A percentile compares a stretch with the other conserved stretches of the same genome.
Conservation (phyloP, 352 stramenopile species). For the Globisporangium irregulare region DNA sequence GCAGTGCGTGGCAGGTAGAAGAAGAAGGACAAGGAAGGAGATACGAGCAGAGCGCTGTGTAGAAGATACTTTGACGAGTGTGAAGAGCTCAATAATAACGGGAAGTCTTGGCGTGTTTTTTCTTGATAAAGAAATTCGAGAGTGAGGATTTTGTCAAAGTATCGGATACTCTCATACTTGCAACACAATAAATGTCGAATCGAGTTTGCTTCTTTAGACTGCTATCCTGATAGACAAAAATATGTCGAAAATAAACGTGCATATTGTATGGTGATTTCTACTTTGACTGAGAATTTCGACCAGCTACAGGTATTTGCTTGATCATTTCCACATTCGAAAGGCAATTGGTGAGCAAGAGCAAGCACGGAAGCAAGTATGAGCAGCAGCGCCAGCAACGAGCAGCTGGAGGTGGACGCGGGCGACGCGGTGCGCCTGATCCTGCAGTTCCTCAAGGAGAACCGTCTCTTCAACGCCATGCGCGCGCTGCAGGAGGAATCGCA, state of each 20-base stretch:
- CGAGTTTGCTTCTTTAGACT: neutral
- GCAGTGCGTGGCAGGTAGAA: neutral
- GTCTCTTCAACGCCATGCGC: slow-evolving; percentile 76
- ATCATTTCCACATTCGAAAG: neutral
- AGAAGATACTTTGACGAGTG: neutral
- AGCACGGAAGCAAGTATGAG: slow-evolving; percentile 8
- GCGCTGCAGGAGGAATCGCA: slow-evolving; percentile 87
- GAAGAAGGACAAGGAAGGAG: neutral
- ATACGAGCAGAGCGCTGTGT: neutral
- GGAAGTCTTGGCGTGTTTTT: neutral
- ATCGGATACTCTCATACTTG: neutral
- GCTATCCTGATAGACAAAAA: neutral
- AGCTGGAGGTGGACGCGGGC: slow-evolving; percentile 61
- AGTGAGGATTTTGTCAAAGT: neutral
- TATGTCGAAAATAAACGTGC: neutral
- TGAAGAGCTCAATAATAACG: no score
- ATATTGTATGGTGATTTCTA: neutral
- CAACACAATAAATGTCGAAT: neutral
- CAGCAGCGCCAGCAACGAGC: slow-evolving; percentile 11
- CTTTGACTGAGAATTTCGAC: neutral
- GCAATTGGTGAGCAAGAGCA: slow-evolving; percentile 3
- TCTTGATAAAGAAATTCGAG: neutral
- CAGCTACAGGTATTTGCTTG: neutral
- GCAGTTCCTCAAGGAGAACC: slow-evolving; percentile 91
- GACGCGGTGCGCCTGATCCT: slow-evolving; percentile 90